Conservation (phyloP, 768 basidiomycete genomes). For the Exidia glandulosa region DNA sequence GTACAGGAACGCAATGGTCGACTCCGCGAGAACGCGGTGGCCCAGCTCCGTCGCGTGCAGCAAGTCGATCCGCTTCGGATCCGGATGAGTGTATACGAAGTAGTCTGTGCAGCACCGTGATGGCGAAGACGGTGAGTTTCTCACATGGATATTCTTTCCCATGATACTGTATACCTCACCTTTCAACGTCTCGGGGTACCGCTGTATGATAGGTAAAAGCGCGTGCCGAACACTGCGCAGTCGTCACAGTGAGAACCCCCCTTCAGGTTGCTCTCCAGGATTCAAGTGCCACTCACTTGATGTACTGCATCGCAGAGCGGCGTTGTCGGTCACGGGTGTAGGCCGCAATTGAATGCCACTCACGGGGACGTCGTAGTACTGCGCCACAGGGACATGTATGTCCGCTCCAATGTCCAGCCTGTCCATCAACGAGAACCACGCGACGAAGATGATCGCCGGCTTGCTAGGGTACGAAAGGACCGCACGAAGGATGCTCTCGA, state of each 20-base stretch:
- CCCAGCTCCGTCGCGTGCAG: not conserved
- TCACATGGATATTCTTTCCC: no score
- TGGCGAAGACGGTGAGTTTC: no score
- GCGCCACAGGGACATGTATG: slow-evolving; percentile 1
- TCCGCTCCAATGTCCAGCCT: slow-evolving; percentile 1
- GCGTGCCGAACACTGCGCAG: not conserved
- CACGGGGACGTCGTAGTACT: not conserved
- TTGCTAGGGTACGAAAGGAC: not conserved
- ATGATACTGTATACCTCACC: no score
- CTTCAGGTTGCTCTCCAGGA: not conserved
- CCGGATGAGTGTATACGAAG: not conserved
- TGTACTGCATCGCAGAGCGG: not conserved
- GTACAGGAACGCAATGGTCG: slow-evolving; percentile 1
- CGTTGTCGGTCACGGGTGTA: not conserved
- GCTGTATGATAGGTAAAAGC: not conserved
- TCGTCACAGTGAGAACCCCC: not conserved
- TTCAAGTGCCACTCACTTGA: not conserved
- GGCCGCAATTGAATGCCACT: no score
- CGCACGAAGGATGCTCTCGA: slow-evolving; percentile 2
- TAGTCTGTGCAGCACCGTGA: no score
- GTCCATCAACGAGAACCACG: slow-evolving; percentile 4
- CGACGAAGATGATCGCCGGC: not conserved
- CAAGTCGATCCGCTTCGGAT: not conserved
- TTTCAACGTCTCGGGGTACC: not conserved
- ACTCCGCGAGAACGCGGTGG: not conserved